Evolutionary conservation across 2,329 filamentous ascomycete genomes (phyloP).

Genomic region (Diaporthe sp.): DNA sequence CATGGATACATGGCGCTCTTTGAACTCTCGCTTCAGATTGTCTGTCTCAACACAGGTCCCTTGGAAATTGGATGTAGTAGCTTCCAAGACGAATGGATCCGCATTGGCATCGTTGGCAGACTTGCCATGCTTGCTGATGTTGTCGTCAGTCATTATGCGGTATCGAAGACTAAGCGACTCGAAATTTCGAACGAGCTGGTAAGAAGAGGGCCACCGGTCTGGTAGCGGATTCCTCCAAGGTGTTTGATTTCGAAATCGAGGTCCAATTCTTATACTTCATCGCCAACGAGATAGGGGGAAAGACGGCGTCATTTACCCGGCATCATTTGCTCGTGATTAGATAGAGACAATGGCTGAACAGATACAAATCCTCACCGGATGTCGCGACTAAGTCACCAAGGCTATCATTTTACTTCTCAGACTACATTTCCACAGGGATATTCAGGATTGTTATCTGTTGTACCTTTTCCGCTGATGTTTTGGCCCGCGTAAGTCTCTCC

Average conservation of each 20-base stretch:
- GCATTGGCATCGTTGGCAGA: not conserved
- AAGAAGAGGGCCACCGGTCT: not conserved
- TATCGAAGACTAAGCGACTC: not conserved
- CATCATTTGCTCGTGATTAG: not conserved
- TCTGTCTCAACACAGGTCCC: not conserved
- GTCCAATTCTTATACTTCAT: not conserved
- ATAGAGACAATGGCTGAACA: not conserved
- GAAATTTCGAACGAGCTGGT: no score
- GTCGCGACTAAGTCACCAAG: not conserved
- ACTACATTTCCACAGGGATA: not conserved
- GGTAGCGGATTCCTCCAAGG: not conserved
- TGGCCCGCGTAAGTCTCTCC: not conserved
- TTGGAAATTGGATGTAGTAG: not conserved
- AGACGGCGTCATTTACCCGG: not conserved
- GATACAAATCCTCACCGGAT: not conserved
- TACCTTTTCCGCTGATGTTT: not conserved
- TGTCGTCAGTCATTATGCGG: not conserved
- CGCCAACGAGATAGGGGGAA: not conserved
- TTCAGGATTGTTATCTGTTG: not conserved
- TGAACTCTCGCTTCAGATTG: not conserved
- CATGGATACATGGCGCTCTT: conserved; percentile 19
- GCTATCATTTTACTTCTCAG: not conserved
- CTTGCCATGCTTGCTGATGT: not conserved
- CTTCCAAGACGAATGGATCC: not conserved
- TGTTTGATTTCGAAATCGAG: not conserved